These are phyloP conservation scores for Pleodorina starrii DNA, from an alignment of 139 green algal genomes.

Conservation along the genomic window DNA sequence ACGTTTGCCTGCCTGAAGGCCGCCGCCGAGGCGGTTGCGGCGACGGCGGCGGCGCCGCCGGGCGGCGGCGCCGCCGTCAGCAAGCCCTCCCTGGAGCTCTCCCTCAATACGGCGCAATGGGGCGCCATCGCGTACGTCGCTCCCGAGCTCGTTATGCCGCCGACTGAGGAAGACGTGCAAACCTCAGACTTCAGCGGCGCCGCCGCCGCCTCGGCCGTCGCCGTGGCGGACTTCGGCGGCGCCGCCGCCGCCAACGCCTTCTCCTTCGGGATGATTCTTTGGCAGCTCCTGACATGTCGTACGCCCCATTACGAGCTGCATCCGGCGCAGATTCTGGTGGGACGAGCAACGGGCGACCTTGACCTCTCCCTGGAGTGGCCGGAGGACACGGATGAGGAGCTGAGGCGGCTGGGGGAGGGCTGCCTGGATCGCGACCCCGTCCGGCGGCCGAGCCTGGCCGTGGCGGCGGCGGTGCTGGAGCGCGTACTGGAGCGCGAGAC, in stretches of 20 bases:
- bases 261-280: background rate
- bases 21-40: no score
- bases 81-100: background rate
- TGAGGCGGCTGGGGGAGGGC: background rate
- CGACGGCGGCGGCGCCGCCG: no score
- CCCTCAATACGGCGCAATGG: background rate
- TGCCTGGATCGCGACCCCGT: background rate
- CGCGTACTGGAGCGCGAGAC: background rate
- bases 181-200: background rate
- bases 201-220: no score
- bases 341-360: background rate
- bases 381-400: background rate
- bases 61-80: background rate
- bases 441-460: background rate
- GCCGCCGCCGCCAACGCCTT: background rate
- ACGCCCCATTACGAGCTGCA: slow-evolving; percentile 3
- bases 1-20: no score
- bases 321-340: background rate
- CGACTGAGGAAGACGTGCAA: no score
- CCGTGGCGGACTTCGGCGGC: background rate
- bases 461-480: background rate
- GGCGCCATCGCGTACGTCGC: background rate
- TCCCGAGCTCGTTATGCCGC: background rate
- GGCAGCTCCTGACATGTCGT: background rate
- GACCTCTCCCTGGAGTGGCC: background rate